phyloP scores from a whole-genome alignment of 768 basidiomycete genomes.

The Trametes cingulata region DNA sequence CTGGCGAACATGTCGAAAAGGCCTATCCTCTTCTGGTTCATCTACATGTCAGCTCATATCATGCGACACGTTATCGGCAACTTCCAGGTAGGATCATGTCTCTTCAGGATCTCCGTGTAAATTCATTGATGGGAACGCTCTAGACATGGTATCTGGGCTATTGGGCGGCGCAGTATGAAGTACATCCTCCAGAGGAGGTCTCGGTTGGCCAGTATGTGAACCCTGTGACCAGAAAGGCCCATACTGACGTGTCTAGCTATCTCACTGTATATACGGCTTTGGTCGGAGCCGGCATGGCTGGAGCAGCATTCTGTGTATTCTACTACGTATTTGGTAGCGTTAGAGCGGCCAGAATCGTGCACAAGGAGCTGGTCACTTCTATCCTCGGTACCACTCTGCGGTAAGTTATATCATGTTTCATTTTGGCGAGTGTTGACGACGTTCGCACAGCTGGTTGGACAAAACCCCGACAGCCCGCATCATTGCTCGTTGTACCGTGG shows the following conservation, averaged over 20 bases:
- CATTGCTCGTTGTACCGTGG: conserved; percentile 34
- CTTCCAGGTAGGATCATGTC: conserved; percentile 2
- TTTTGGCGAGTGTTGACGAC: background rate
- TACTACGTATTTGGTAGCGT: conserved; percentile 47
- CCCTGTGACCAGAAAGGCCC: background rate
- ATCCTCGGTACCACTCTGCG: conserved; percentile 61
- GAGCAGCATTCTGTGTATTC: conserved; percentile 19
- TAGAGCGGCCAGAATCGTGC: conserved; percentile 56
- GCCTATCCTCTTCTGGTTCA: conserved; percentile 1
- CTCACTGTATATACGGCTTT: conserved; percentile 43
- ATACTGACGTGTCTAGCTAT: conserved; percentile 40
- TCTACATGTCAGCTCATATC: background rate
- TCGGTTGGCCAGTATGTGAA: conserved; percentile 19
- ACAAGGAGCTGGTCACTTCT: conserved; percentile 50
- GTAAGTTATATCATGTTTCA: conserved; percentile 39
- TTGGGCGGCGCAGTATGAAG: conserved; percentile 30
- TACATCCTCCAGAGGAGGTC: conserved; percentile 17
- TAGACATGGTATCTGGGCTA: conserved; percentile 46
- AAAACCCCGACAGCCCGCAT: conserved; percentile 36
- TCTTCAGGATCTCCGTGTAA: no score
- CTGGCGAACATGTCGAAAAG: conserved; percentile 1
- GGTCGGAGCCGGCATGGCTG: conserved; percentile 25
- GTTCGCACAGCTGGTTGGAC: conserved; percentile 35
- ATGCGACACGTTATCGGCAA: background rate
- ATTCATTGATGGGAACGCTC: background rate